These are phyloP conservation scores for Ricinus communis DNA, from an alignment of 345 rosid species.

Conservation along the genomic window DNA sequence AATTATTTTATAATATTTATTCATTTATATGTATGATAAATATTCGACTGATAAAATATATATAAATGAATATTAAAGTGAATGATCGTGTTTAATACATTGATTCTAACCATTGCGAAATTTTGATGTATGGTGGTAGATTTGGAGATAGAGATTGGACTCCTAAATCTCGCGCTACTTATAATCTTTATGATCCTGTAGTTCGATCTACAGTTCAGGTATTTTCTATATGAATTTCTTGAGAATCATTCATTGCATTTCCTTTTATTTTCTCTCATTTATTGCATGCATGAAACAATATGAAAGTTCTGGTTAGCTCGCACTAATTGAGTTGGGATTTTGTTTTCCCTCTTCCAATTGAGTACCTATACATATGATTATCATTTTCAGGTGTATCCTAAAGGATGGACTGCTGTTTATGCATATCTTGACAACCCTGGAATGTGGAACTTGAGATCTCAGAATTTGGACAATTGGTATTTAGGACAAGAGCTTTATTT, in stretches of 20 bases:
- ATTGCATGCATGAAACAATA: too few relatives aligned
- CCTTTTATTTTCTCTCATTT: neutral
- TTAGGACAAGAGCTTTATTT: constrained; percentile 72
- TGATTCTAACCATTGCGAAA: too few relatives aligned
- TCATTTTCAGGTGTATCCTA: constrained; percentile 53
- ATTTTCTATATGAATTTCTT: too few relatives aligned
- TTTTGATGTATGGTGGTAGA: constrained; percentile 18
- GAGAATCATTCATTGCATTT: neutral
- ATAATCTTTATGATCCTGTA: constrained; percentile 61
- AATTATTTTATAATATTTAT: too few relatives aligned
- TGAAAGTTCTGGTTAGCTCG: too few relatives aligned
- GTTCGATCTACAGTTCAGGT: constrained; percentile 69
- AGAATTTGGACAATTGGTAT: constrained; percentile 61
- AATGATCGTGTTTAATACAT: too few relatives aligned
- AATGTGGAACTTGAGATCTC: constrained; percentile 96
- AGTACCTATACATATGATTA: too few relatives aligned
- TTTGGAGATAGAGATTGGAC: constrained; percentile 63
- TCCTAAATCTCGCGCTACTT: constrained; percentile 31
- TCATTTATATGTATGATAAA: too few relatives aligned
- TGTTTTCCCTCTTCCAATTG: too few relatives aligned
- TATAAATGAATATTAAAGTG: too few relatives aligned
- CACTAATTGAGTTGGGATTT: too few relatives aligned
- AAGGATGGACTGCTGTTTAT: constrained; percentile 61
- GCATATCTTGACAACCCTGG: constrained; percentile 81
- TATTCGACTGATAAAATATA: too few relatives aligned